phyloP scores from a whole-genome alignment of 2,329 filamentous ascomycete genomes.

The Pseudocercospora fuligena region DNA sequence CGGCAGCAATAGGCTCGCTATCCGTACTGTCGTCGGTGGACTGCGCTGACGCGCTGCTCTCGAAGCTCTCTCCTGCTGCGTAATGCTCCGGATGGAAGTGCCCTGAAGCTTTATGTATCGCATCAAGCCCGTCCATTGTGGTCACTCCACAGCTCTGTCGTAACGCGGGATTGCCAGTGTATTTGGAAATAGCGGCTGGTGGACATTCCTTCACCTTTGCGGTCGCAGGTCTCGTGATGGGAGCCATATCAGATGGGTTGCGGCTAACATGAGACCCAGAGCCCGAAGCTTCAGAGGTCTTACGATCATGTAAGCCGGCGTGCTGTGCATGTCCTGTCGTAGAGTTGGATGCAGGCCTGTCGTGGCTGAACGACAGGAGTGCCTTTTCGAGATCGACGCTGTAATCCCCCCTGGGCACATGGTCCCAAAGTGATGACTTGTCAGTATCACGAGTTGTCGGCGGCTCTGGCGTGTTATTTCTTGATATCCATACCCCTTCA shows the following conservation, averaged over 20 bases:
- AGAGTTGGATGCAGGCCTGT: slow-evolving; percentile 21
- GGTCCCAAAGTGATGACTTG: slow-evolving; percentile 27
- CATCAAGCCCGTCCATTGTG: slow-evolving; percentile 38
- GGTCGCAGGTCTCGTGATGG: slow-evolving; percentile 21
- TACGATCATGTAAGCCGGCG: slow-evolving; percentile 45
- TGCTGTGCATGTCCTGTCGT: slow-evolving; percentile 34
- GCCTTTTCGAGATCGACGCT: slow-evolving; percentile 31
- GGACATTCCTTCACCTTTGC: slow-evolving; percentile 36
- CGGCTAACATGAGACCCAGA: slow-evolving; percentile 27
- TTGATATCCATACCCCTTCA: slow-evolving; percentile 72
- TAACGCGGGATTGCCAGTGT: slow-evolving; percentile 42
- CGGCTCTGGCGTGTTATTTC: slow-evolving; percentile 46
- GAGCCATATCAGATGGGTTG: slow-evolving; percentile 24
- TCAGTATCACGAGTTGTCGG: slow-evolving; percentile 34
- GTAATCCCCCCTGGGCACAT: slow-evolving; percentile 18
- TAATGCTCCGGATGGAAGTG: slow-evolving; percentile 18
- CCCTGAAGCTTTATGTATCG: slow-evolving; percentile 35
- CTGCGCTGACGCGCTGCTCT: slow-evolving; percentile 27
- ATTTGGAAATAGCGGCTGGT: slow-evolving; percentile 44
- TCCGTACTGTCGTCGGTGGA: slow-evolving; percentile 31
- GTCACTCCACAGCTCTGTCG: slow-evolving; percentile 42
- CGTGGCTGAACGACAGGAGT: background rate
- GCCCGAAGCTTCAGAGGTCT: slow-evolving; percentile 44
- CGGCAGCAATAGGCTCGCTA: slow-evolving; percentile 32
- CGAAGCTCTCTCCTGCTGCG: slow-evolving; percentile 26